A percentile compares a stretch with the other conserved stretches of the same genome.
Evolutionary conservation across 2,329 filamentous ascomycete species (phyloP).

Genomic region (Nothophaeocryptopus gaeumannii): DNA sequence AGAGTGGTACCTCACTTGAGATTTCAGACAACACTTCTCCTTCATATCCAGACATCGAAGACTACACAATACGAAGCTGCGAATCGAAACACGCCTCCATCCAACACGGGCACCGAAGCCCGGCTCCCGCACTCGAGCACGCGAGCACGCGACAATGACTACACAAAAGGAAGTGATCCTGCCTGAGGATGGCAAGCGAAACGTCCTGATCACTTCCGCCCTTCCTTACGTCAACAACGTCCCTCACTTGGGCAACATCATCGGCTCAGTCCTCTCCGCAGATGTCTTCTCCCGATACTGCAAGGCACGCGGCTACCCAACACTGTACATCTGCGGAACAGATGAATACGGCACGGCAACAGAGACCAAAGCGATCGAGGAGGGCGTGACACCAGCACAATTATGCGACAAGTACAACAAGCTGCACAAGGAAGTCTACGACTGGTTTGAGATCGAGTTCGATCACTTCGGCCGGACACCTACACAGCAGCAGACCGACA

Average conservation of each 20-base stretch:
- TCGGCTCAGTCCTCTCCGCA: constrained; percentile 82
- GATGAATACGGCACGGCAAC: constrained; percentile 97
- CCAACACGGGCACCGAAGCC: background rate
- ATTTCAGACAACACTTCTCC: no score
- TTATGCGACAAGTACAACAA: constrained; percentile 91
- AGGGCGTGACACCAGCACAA: constrained; percentile 74
- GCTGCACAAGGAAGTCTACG: constrained; percentile 85
- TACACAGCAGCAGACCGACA: constrained; percentile 82
- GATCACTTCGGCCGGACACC: constrained; percentile 94
- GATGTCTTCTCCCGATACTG: constrained; percentile 75
- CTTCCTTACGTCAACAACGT: constrained; percentile 77
- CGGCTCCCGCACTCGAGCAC: background rate
- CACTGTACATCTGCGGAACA: constrained; percentile 80
- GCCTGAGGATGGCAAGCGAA: constrained; percentile 62
- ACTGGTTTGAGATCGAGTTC: constrained; percentile 94
- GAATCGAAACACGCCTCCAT: background rate
- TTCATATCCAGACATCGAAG: no score
- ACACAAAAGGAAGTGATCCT: constrained; percentile 36
- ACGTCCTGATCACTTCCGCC: constrained; percentile 88
- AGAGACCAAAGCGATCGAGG: constrained; percentile 91
- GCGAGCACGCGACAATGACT: constrained; percentile 12
- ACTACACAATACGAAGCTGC: no score
- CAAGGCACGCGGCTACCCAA: constrained; percentile 74
- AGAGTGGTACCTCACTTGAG: no score
- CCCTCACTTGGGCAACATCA: constrained; percentile 82